phyloP scores from a whole-genome alignment of 768 basidiomycete genomes.

The Leccinum imitatum region DNA sequence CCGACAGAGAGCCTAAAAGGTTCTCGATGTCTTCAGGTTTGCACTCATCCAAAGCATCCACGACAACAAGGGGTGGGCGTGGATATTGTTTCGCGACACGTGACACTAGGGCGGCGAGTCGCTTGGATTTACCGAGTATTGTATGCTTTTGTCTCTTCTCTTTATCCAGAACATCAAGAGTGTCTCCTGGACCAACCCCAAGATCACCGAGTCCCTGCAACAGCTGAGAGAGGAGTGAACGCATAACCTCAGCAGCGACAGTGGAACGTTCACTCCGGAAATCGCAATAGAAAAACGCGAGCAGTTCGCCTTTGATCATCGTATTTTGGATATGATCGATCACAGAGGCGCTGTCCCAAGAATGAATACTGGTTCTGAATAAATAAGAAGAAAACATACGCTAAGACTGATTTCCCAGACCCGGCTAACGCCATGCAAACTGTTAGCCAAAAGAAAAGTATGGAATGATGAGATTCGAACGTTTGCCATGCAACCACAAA shows the following conservation, averaged over 20 bases:
- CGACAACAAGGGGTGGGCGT: slow-evolving; percentile 2
- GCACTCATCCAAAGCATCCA: slow-evolving; percentile 23
- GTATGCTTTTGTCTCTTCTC: background rate
- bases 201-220: background rate
- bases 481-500: background rate
- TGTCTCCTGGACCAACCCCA: background rate
- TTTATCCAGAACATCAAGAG: background rate
- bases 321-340: background rate
- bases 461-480: background rate
- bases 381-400: background rate
- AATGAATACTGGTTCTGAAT: background rate
- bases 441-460: background rate
- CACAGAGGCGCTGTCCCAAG: background rate
- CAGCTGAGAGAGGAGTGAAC: background rate
- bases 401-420: background rate
- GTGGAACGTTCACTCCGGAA: background rate
- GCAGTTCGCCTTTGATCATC: background rate
- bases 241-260: background rate
- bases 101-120: background rate
- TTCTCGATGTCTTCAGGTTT: background rate
- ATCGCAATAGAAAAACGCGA: background rate
- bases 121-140: background rate
- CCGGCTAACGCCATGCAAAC: background rate
- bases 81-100: background rate
- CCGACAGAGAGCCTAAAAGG: background rate